These are phyloP conservation scores for Dalbergia cochinchinensis DNA, from an alignment of 306 rosid species.

Conservation along the genomic window DNA sequence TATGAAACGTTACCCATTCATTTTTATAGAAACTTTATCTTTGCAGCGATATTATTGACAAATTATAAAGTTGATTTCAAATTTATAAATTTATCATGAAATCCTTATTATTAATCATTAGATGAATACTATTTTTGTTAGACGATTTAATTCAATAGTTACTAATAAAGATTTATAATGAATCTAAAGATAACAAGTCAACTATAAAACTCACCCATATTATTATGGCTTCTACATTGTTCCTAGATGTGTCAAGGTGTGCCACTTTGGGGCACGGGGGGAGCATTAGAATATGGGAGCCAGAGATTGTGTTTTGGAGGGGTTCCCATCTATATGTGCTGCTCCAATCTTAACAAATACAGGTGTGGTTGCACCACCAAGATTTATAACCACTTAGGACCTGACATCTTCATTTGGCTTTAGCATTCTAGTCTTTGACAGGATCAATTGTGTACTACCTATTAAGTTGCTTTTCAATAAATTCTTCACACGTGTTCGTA, in stretches of 20 bases:
- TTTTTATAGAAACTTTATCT: constrained; percentile 49
- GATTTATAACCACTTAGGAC: constrained; percentile 31
- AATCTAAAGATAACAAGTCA: too few species aligned
- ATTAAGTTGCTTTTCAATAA: constrained; percentile 26
- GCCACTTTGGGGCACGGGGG: constrained; percentile 31
- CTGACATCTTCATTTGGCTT: constrained; percentile 42
- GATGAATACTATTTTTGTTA: too few species aligned
- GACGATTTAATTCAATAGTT: too few species aligned
- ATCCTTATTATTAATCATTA: too few species aligned
- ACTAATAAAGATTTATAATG: too few species aligned
- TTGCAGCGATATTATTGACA: constrained; percentile 42
- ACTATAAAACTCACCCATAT: not conserved
- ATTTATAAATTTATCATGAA: too few species aligned
- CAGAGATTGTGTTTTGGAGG: constrained; percentile 60
- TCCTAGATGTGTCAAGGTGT: constrained; percentile 53
- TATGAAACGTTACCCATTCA: constrained; percentile 46
- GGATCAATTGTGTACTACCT: constrained; percentile 42
- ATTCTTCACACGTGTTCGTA: constrained; percentile 31
- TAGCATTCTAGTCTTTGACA: constrained; percentile 43
- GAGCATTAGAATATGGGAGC: constrained; percentile 43
- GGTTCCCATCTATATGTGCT: constrained; percentile 41
- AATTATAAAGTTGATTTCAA: too few species aligned
- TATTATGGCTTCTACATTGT: constrained; percentile 57
- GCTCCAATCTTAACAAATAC: constrained; percentile 50
- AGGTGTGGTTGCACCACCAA: constrained; percentile 47